Evolutionary conservation across 768 basidiomycete species (phyloP), one percentile per base, ranked within the genome.

Genomic region (Lactifluus rugatus): DNA sequence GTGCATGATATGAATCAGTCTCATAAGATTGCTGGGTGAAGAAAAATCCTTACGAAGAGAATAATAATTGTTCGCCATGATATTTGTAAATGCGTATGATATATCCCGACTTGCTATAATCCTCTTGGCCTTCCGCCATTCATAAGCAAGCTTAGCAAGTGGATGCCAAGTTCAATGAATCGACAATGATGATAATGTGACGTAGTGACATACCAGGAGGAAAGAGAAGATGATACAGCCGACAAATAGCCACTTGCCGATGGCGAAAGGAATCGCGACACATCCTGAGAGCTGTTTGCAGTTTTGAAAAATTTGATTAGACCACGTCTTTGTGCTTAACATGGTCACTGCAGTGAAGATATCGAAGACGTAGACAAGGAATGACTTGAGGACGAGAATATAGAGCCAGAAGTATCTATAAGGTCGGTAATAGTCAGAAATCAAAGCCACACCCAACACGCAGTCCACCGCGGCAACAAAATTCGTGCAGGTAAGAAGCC

Each of bases 221-320:
- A 97, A 98, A n/a, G 91, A 93, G 71, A 96, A 90, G 65, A 96
- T 87, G 80, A 99, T 98, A 73, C 95, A 98, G 47, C 92, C 93
- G 19, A 96, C 87, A 75, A 98, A 98, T 60, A 99, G 76, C 93
- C 93, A 98, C 72, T 93, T 90, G 52, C 91, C 93, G 54, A 89
- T 83, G 58, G 77, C 75, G 74, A 96, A 98, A 2, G 89, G 85
- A 63, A 93, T 87, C 68, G 87, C 81, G 52, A 93, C 83, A 69
- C 93, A 96, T 42, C 84, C 83, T 5, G 80, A 69, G 46, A 69
- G 63, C 16, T 72, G 66, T 46, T 75, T 72, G 69, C 93, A 94
- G 62, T 84, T 79, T 60, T 82, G 76, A 73, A 91, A 89, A 68
- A 98, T 96, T 70, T 89, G 81, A 67, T 89, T 94, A 55, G 89